A percentile compares a stretch with the other conserved stretches of the same genome.
Evolutionary conservation across 2,329 filamentous ascomycete species (phyloP).

Genomic region (Calycina marina): DNA sequence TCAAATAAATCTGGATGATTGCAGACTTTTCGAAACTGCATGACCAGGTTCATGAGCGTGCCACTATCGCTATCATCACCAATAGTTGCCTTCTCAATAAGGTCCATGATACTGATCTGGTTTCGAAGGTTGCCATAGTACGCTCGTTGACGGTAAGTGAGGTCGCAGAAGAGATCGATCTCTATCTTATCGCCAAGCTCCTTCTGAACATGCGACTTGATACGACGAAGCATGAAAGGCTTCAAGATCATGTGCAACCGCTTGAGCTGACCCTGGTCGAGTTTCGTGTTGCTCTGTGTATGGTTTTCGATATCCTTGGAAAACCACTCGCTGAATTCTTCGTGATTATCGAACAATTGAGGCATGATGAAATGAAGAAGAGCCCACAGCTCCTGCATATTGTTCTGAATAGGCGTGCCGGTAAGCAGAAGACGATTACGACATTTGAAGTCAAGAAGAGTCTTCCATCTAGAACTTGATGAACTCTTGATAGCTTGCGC

Average conservation of each 20-base stretch:
- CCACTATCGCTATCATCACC: conserved; percentile 92
- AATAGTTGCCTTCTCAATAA: conserved; percentile 91
- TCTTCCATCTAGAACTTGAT: conserved; percentile 93
- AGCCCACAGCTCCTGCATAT: conserved; percentile 99
- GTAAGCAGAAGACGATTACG: conserved; percentile 87
- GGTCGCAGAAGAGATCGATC: conserved; percentile 85
- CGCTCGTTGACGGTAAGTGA: conserved; percentile 89
- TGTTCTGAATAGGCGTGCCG: conserved; percentile 97
- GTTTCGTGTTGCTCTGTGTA: conserved; percentile 96
- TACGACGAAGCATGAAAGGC: conserved; percentile 97
- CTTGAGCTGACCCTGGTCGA: conserved; percentile 95
- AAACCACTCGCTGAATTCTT: conserved; percentile 90
- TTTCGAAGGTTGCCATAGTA: conserved; percentile 87
- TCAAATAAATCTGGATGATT: conserved; percentile 97
- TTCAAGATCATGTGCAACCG: conserved; percentile 98
- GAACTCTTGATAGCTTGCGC: conserved; percentile 99
- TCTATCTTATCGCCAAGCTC: conserved; percentile 99
- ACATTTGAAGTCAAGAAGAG: conserved; percentile 82
- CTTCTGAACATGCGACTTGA: conserved; percentile 99
- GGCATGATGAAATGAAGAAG: conserved; percentile 99
- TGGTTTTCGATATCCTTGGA: conserved; percentile 96
- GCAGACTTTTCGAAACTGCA: conserved; percentile 99
- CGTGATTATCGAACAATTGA: conserved; percentile 89
- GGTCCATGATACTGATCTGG: conserved; percentile 96
- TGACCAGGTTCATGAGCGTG: conserved; percentile 96